A percentile compares a stretch with the other conserved stretches of the same genome.
phyloP scores from a whole-genome alignment of 2,329 filamentous ascomycete species.

The Sclerotinia sclerotiorum region DNA sequence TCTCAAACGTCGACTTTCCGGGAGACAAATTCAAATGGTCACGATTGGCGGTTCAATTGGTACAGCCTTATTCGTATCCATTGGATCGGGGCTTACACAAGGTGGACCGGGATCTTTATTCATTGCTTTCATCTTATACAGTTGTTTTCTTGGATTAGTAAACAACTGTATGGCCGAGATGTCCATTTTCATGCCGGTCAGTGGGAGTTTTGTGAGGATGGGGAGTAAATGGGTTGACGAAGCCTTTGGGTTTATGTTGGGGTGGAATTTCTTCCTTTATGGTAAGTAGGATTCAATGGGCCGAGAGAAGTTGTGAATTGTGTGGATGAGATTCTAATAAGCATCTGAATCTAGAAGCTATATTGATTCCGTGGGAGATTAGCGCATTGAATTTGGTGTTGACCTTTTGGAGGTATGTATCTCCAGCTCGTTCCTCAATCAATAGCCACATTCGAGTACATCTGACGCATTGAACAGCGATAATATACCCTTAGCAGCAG shows the following conservation, averaged over 20 bases:
- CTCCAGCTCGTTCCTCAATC: not conserved
- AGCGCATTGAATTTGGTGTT: constrained; percentile 45
- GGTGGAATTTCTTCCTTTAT: constrained; percentile 64
- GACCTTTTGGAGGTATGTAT: constrained; percentile 45
- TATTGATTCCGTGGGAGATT: constrained; percentile 42
- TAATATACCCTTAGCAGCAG: constrained; percentile 42
- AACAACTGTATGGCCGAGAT: constrained; percentile 49
- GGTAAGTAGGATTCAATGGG: constrained; percentile 33
- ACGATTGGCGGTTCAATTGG: constrained; percentile 51
- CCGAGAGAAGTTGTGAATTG: not conserved
- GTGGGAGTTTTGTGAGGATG: constrained; percentile 54
- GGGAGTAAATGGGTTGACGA: constrained; percentile 55
- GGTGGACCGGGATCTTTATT: constrained; percentile 44
- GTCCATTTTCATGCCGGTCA: constrained; percentile 55
- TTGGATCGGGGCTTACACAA: constrained; percentile 43
- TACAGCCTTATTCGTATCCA: constrained; percentile 50
- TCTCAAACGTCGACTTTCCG: constrained; percentile 43
- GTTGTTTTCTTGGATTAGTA: constrained; percentile 43
- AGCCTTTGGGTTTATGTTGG: constrained; percentile 54
- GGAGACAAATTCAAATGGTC: constrained; percentile 51
- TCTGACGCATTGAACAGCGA: constrained; percentile 29
- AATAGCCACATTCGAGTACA: not conserved
- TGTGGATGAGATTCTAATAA: not conserved
- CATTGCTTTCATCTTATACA: constrained; percentile 48
- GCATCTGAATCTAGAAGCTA: constrained; percentile 25